Evolutionary conservation across 768 basidiomycete species (phyloP).

Genomic region (Russula dissimulans): DNA sequence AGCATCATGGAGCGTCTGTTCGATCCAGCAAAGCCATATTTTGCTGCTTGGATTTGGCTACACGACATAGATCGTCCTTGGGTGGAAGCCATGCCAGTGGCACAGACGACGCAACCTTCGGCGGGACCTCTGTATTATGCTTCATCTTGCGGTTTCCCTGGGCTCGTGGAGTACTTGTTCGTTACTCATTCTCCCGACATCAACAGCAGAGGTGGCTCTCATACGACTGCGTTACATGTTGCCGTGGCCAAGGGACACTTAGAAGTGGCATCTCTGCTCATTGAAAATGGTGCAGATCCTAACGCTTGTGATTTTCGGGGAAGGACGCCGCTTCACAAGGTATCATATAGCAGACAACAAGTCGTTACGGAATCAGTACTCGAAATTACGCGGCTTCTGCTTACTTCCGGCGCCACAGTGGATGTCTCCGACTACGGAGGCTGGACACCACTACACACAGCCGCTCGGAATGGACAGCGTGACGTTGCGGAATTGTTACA

Average conservation of each 20-base stretch:
- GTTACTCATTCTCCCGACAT: neutral
- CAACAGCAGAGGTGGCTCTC: neutral
- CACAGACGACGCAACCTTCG: neutral
- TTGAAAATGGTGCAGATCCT: neutral
- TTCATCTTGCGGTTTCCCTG: neutral
- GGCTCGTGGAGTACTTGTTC: neutral
- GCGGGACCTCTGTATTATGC: slow-evolving; percentile 3
- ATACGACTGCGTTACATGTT: neutral
- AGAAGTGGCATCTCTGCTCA: neutral
- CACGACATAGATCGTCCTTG: neutral
- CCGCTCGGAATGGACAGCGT: neutral
- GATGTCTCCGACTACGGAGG: neutral
- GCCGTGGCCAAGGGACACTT: neutral
- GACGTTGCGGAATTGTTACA: neutral
- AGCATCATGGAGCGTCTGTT: neutral
- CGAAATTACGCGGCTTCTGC: neutral
- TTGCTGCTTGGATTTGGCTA: slow-evolving; percentile 3
- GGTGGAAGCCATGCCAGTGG: neutral
- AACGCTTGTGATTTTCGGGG: neutral
- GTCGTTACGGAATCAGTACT: neutral
- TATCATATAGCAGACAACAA: neutral
- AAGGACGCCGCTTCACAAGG: neutral
- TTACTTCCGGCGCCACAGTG: neutral
- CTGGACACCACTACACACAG: neutral
- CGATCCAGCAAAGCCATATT: neutral